phyloP scores from a whole-genome alignment of 306 rosid genomes.

The Cicer bijugum region DNA sequence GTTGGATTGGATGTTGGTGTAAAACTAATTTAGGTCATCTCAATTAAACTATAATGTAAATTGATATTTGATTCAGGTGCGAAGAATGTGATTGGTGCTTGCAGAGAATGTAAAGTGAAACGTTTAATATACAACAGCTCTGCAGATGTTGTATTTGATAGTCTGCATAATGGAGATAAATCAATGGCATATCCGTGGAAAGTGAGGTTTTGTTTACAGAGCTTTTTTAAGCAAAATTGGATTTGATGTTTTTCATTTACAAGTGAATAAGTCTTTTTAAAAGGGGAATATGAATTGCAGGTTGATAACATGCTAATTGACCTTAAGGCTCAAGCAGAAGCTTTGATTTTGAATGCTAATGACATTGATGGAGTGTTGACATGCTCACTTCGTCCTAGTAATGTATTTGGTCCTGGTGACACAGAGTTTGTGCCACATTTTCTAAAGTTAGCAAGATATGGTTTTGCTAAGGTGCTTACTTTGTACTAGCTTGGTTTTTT shows the following conservation, averaged over 20 bases:
- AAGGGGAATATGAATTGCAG: constrained; percentile 54
- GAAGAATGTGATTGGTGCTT: constrained; percentile 78
- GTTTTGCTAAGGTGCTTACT: constrained; percentile 69
- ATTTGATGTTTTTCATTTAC: constrained; percentile 35
- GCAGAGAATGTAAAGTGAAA: constrained; percentile 79
- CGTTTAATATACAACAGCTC: constrained; percentile 82
- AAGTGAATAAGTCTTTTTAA: constrained; percentile 38
- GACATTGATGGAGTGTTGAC: constrained; percentile 80
- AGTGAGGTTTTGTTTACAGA: constrained; percentile 57
- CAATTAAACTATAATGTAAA: neutral
- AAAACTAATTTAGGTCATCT: no score
- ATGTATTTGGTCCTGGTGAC: constrained; percentile 89
- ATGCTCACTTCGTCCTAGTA: constrained; percentile 90
- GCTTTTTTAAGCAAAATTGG: constrained; percentile 4
- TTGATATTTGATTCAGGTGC: constrained; percentile 67
- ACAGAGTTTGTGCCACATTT: constrained; percentile 58
- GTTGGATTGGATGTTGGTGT: no score
- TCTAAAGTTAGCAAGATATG: constrained; percentile 65
- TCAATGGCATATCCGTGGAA: constrained; percentile 66
- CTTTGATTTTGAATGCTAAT: constrained; percentile 70
- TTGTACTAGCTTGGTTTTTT: neutral
- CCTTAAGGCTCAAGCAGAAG: constrained; percentile 89
- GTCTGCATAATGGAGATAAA: constrained; percentile 54
- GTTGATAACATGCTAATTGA: constrained; percentile 65
- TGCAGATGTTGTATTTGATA: constrained; percentile 78